phyloP scores from a whole-genome alignment of 2,329 filamentous ascomycete genomes.

The Scedosporium boydii region DNA sequence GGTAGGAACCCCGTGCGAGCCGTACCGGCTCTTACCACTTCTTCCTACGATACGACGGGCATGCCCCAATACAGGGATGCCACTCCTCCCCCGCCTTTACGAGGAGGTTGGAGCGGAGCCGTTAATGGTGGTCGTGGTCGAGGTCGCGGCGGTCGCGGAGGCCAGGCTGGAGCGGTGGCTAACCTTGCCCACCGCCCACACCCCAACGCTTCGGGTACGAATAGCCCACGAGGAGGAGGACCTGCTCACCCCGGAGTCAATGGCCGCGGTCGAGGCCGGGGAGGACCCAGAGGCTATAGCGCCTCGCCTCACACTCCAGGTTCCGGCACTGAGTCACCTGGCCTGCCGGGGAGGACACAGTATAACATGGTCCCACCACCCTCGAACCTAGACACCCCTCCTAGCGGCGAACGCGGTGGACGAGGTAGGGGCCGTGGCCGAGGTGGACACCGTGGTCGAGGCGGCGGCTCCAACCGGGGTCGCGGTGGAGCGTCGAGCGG shows the following conservation, averaged over 20 bases:
- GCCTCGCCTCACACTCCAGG: conserved; percentile 7
- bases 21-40: conserved; percentile 40
- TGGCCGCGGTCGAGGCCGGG: conserved; percentile 16
- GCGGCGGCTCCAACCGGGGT: conserved; percentile 23
- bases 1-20: conserved; percentile 27
- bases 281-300: conserved; percentile 12
- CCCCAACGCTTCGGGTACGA: not conserved
- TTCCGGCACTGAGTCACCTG: conserved; percentile 14
- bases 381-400: conserved; percentile 37
- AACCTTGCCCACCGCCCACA: conserved; percentile 10
- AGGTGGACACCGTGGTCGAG: conserved; percentile 28
- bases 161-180: conserved; percentile 17
- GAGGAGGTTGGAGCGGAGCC: conserved; percentile 49
- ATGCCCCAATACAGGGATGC: conserved; percentile 55
- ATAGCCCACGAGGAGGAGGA: conserved; percentile 12
- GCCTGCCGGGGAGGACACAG: conserved; percentile 5
- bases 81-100: conserved; percentile 41
- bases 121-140: conserved; percentile 29
- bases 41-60: conserved; percentile 45
- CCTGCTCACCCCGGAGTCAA: conserved; percentile 16
- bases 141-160: conserved; percentile 26
- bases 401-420: conserved; percentile 14
- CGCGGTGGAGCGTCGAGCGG: conserved; percentile 19
- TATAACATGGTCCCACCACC: conserved; percentile 55
- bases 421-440: conserved; percentile 29